A percentile compares a stretch with the other conserved stretches of the same genome.
phyloP scores from a whole-genome alignment of 208 protist species.

The Trypanosoma platydactyli region DNA sequence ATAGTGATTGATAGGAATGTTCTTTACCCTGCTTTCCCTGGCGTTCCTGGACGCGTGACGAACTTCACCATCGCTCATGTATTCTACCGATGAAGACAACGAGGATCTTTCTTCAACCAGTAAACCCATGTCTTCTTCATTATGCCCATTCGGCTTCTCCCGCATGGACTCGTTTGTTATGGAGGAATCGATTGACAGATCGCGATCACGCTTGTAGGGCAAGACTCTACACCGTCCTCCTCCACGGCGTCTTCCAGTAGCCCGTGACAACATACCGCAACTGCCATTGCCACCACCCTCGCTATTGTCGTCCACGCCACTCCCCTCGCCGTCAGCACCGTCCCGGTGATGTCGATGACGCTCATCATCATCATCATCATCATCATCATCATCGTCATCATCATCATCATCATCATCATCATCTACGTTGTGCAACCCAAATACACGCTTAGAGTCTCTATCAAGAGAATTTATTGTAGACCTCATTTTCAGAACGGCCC shows the following conservation, averaged over 20 bases:
- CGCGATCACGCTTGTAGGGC: constrained; percentile 24
- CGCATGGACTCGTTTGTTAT: constrained; percentile 68
- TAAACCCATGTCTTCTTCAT: constrained; percentile 15
- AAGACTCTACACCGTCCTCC: constrained; percentile 20
- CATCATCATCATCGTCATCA: background rate
- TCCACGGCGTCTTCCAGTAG: constrained; percentile 13
- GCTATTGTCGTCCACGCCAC: background rate
- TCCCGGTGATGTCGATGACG: too few species aligned
- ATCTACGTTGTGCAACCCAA: constrained; percentile 10
- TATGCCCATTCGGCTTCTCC: constrained; percentile 41
- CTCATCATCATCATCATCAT: constrained; percentile 8
- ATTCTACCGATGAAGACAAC: constrained; percentile 28
- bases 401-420: background rate
- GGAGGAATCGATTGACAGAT: constrained; percentile 52
- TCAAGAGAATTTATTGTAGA: constrained; percentile 46
- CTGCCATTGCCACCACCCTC: constrained; percentile 11
- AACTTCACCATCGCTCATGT: constrained; percentile 33
- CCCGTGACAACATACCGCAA: background rate
- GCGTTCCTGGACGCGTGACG: constrained; percentile 41
- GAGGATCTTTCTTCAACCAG: constrained; percentile 32
- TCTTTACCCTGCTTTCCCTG: constrained; percentile 46
- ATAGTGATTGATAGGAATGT: constrained; percentile 77
- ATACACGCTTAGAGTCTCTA: constrained; percentile 13
- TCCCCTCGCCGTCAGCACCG: background rate
- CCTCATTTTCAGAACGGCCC: constrained; percentile 43